These are phyloP conservation scores for Cyclostephanos tholiformis DNA, from an alignment of 108 stramenopile species.

Conservation along the genomic window DNA sequence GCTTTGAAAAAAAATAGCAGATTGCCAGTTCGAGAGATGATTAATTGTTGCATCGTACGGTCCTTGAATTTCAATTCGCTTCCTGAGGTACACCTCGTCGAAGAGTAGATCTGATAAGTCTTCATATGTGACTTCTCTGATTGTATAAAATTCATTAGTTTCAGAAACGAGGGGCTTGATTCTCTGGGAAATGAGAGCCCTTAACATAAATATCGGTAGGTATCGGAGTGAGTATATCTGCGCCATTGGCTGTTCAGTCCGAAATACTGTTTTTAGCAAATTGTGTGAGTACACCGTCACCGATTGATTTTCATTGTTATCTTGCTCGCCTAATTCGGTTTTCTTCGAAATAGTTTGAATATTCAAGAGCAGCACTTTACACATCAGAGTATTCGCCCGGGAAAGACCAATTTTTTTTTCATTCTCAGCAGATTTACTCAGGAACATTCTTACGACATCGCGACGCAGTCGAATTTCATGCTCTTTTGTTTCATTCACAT, in stretches of 20 bases:
- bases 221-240: conserved; percentile 33
- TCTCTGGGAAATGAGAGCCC: conserved; percentile 23
- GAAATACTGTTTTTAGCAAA: neutral
- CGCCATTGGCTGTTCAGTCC: conserved; percentile 28
- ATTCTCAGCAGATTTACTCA: neutral
- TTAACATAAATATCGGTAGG: conserved; percentile 28
- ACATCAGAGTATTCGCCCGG: conserved; percentile 12
- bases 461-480: conserved; percentile 42
- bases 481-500: conserved; percentile 26
- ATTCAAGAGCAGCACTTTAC: conserved; percentile 16
- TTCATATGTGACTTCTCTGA: conserved; percentile 10
- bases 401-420: neutral
- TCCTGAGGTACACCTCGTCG: conserved; percentile 19
- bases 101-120: conserved; percentile 34
- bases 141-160: neutral
- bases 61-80: conserved; percentile 40
- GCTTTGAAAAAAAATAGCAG: conserved; percentile 13
- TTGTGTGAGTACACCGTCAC: conserved; percentile 3
- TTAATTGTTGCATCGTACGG: conserved; percentile 41
- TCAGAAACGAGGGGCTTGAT: neutral
- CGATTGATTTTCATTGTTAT: neutral
- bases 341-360: conserved; percentile 4
- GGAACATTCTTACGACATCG: conserved; percentile 10
- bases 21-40: conserved; percentile 40
- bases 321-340: neutral